Evolutionary conservation across 1,139 yeast genomes (phyloP).

Genomic region (Diutina sp.): DNA sequence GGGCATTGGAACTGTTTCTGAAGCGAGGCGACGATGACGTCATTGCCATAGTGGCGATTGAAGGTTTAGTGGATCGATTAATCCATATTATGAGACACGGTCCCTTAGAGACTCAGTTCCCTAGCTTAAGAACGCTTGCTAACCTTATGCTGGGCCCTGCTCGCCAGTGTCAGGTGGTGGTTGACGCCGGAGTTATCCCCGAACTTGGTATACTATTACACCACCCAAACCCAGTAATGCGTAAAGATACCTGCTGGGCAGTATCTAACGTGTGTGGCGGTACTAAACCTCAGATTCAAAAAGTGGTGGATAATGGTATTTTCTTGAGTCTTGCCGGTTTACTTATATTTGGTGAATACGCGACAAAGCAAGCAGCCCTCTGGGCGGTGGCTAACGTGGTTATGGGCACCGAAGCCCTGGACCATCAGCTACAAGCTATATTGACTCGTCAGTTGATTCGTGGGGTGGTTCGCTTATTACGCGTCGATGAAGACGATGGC

Average conservation of each 20-base stretch:
- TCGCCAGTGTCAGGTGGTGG: constrained; percentile 92
- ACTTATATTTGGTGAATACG: constrained; percentile 75
- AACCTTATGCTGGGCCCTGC: constrained; percentile 96
- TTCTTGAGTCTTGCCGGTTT: constrained; percentile 77
- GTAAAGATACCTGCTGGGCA: not conserved
- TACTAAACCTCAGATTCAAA: not conserved
- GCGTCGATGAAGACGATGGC: not conserved
- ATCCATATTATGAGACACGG: not conserved
- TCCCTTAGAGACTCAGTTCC: not conserved
- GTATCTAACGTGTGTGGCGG: not conserved
- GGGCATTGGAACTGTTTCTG: not conserved
- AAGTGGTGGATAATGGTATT: not conserved
- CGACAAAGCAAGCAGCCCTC: constrained; percentile 96
- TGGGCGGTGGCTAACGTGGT: constrained; percentile 99
- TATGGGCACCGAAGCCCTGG: constrained; percentile 57
- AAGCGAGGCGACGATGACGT: not conserved
- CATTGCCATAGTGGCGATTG: not conserved
- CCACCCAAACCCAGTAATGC: not conserved
- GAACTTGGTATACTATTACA: not conserved
- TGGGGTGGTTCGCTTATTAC: not conserved
- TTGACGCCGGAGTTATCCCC: constrained; percentile 75
- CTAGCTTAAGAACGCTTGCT: constrained; percentile 14
- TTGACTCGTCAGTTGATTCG: not conserved
- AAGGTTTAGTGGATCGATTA: not conserved
- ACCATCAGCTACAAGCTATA: not conserved